These are phyloP conservation scores for Aphanomyces invadans DNA, from an alignment of 352 stramenopile species.

Conservation along the genomic window DNA sequence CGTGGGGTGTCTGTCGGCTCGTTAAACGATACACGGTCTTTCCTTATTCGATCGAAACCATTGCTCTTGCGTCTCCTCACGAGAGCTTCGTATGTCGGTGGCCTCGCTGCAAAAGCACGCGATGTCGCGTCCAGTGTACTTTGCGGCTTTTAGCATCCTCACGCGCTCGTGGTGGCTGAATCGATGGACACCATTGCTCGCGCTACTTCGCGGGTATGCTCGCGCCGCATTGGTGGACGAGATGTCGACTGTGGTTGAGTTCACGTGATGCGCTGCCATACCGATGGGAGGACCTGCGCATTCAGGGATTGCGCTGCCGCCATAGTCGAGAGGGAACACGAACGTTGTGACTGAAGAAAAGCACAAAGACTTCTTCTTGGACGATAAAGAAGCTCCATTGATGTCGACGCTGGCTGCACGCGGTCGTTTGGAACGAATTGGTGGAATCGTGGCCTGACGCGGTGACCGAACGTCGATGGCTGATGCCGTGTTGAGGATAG, in stretches of 20 bases:
- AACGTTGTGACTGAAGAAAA: slow-evolving; percentile 12
- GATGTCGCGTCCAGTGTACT: slow-evolving; percentile 17
- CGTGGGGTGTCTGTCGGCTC: too few species aligned
- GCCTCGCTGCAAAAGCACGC: slow-evolving; percentile 15
- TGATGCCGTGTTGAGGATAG: too few species aligned
- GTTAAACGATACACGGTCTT: not conserved
- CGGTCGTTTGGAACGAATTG: not conserved
- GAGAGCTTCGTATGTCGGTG: slow-evolving; percentile 7
- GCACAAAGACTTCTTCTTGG: slow-evolving; percentile 9
- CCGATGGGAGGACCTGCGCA: slow-evolving; percentile 5
- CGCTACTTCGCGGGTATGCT: not conserved
- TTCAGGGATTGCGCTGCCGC: slow-evolving; percentile 2
- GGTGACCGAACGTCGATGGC: not conserved
- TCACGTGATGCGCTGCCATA: not conserved
- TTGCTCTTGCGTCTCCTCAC: slow-evolving; percentile 14
- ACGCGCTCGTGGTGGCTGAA: slow-evolving; percentile 17
- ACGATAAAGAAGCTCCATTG: not conserved
- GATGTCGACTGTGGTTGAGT: not conserved
- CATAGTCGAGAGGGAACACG: slow-evolving; percentile 8
- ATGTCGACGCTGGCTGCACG: not conserved
- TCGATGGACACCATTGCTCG: not conserved
- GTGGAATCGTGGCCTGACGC: not conserved
- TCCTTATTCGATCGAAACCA: slow-evolving; percentile 1
- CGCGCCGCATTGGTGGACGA: not conserved
- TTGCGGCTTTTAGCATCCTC: slow-evolving; percentile 2